phyloP scores from a whole-genome alignment of 2,329 filamentous ascomycete genomes.

The Boeremia exigua region DNA sequence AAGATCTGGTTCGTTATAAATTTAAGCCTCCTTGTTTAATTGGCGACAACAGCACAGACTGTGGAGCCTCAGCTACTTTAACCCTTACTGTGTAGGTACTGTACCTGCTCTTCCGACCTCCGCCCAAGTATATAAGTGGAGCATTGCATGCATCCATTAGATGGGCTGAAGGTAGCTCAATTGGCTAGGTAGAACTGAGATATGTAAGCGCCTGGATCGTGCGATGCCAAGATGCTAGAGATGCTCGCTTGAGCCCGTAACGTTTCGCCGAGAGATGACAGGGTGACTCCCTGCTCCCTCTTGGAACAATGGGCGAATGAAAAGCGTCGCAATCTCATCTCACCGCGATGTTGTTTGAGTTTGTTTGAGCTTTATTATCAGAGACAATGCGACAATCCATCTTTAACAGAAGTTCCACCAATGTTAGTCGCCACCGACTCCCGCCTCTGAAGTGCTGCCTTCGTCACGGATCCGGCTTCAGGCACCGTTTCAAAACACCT shows the following conservation, averaged over 20 bases:
- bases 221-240: slow-evolving; percentile 1
- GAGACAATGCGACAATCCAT: slow-evolving; percentile 9
- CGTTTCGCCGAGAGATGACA: slow-evolving; percentile 14
- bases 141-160: too few relatives aligned
- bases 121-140: too few relatives aligned
- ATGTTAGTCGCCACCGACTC: slow-evolving; percentile 1
- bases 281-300: not conserved
- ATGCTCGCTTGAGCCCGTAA: slow-evolving; percentile 9
- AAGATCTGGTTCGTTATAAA: too few relatives aligned
- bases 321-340: not conserved
- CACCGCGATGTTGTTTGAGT: slow-evolving; percentile 5
- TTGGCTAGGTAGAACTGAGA: too few relatives aligned
- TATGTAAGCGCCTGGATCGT: not conserved
- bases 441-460: not conserved
- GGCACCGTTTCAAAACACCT: slow-evolving; percentile 10
- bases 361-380: slow-evolving; percentile 15
- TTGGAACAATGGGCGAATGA: slow-evolving; percentile 7
- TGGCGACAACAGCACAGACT: too few relatives aligned
- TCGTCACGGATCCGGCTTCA: slow-evolving; percentile 1
- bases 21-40: too few relatives aligned
- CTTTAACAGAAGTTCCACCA: slow-evolving; percentile 16
- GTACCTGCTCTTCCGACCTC: too few relatives aligned
- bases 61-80: too few relatives aligned
- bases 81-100: too few relatives aligned
- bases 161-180: too few relatives aligned